Percentiles rank a stretch among this genome's conserved stretches.
Evolutionary conservation across 345 rosid genomes (phyloP).

Genomic region (Psidium friedrichsthalianum): DNA sequence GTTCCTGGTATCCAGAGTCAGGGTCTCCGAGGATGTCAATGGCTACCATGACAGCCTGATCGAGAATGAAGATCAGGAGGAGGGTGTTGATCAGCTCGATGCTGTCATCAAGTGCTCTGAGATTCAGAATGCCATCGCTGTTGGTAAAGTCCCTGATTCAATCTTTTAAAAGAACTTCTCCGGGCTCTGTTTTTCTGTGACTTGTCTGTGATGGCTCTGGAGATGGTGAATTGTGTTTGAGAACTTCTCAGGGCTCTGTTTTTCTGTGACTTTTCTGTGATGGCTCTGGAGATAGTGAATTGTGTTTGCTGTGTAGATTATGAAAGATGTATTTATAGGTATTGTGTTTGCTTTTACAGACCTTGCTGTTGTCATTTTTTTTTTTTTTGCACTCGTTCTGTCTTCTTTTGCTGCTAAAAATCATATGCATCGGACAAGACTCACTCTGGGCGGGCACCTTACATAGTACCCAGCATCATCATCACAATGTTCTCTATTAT

Average conservation of each 20-base stretch:
- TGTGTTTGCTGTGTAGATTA: not conserved
- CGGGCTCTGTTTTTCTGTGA: not conserved
- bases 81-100: conserved; percentile 31
- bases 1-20: conserved; percentile 46
- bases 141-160: conserved; percentile 19
- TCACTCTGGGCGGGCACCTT: not conserved
- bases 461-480: not conserved
- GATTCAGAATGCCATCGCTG: conserved; percentile 58
- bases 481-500: not conserved
- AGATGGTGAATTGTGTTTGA: not conserved
- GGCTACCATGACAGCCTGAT: conserved; percentile 28
- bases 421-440: not conserved
- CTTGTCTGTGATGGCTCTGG: not conserved
- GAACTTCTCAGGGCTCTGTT: too few species aligned
- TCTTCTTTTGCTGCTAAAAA: not conserved
- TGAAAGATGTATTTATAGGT: not conserved
- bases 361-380: not conserved
- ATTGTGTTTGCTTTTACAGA: not conserved
- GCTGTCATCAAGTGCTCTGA: conserved; percentile 47
- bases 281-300: not conserved
- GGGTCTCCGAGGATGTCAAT: conserved; percentile 18
- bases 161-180: too few species aligned
- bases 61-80: conserved; percentile 32
- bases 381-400: too few species aligned
- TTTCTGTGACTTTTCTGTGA: not conserved